These are phyloP conservation scores for Globisporangium nodosum DNA, from an alignment of 352 stramenopile species.

Conservation along the genomic window DNA sequence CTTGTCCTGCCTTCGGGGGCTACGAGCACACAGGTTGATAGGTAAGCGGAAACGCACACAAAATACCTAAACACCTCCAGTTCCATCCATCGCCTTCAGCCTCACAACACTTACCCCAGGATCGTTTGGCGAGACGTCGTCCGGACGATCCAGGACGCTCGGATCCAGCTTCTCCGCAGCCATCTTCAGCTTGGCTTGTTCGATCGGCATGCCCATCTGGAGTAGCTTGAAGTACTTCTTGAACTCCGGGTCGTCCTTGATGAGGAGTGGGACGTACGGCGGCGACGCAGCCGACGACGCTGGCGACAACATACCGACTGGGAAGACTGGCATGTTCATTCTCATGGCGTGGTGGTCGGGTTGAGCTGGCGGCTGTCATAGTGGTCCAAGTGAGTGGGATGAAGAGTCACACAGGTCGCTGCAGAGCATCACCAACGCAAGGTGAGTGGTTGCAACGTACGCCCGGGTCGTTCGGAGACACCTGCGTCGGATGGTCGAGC, in stretches of 20 bases:
- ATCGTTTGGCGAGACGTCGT: slow-evolving; percentile 78
- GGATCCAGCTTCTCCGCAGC: slow-evolving; percentile 56
- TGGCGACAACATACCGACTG: slow-evolving; percentile 15
- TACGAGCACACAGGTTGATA: slow-evolving; percentile 12
- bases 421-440: background rate
- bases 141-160: slow-evolving; percentile 55
- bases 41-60: background rate
- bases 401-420: background rate
- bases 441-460: slow-evolving; percentile 25
- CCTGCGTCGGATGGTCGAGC: slow-evolving; percentile 51
- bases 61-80: too few species aligned
- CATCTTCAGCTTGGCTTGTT: slow-evolving; percentile 86
- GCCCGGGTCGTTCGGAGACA: slow-evolving; percentile 76
- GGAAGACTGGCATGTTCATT: slow-evolving; percentile 26
- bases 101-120: slow-evolving; percentile 40
- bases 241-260: slow-evolving; percentile 69
- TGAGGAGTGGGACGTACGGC: slow-evolving; percentile 62
- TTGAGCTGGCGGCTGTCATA: slow-evolving; percentile 18
- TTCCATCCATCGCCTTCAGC: too few species aligned
- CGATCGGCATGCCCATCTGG: slow-evolving; percentile 76
- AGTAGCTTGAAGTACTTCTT: slow-evolving; percentile 83
- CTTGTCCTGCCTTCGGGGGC: slow-evolving; percentile 24
- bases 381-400: background rate
- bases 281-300: slow-evolving; percentile 6
- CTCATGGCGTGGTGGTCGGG: slow-evolving; percentile 9